Conservation (phyloP, 192 early-diverging fungal genomes). For the Piromyces finnis region DNA sequence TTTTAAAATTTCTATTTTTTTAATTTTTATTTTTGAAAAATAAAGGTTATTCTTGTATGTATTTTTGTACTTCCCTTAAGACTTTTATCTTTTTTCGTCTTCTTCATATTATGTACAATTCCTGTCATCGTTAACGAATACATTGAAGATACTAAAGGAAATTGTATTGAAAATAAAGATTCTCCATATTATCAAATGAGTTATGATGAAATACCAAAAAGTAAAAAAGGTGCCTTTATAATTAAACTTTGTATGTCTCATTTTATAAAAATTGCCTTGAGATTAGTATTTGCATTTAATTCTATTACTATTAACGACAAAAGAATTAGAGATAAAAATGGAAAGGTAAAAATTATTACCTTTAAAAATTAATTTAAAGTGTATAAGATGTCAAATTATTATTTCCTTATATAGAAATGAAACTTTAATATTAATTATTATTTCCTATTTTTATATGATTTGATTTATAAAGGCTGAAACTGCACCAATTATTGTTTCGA, state of each 20-base stretch:
- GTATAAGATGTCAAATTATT: no score
- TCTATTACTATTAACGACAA: background rate
- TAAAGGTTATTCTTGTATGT: background rate
- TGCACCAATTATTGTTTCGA: background rate
- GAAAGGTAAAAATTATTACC: background rate
- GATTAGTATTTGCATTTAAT: background rate
- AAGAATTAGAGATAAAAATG: background rate
- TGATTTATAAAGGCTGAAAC: background rate
- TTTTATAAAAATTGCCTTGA: background rate
- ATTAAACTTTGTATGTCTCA: background rate
- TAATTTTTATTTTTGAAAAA: background rate
- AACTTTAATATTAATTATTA: no score
- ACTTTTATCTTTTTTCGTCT: background rate
- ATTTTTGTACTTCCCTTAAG: background rate
- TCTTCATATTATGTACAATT: background rate
- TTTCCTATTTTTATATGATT: no score
- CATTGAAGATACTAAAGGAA: background rate
- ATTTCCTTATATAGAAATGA: no score
- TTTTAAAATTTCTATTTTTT: background rate
- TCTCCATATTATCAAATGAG: background rate
- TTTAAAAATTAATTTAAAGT: no score
- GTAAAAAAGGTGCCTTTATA: background rate
- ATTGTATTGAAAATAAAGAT: background rate
- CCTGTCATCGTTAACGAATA: background rate
- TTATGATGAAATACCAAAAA: background rate